Base-by-base conservation (phyloP, 2,329 filamentous ascomycete genomes). In the Teratosphaeria nubilosa region DNA sequence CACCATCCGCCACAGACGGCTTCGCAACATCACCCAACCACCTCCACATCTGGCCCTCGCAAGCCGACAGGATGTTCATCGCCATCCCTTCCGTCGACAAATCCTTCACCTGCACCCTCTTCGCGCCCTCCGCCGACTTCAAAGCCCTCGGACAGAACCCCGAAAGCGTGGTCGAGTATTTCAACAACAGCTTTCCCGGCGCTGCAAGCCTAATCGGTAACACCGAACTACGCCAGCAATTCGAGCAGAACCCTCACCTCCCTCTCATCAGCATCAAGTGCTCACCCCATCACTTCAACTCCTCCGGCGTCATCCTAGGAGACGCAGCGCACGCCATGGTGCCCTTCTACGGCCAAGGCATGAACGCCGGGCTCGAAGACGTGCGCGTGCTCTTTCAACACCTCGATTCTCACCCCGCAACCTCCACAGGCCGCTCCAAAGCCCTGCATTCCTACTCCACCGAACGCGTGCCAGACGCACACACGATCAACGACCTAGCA, bases 281-380 rank as follows among this genome's bases (percentile, higher is more conserved):
- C 76, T 82, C 82, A 20, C 94, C 94, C 0, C 89, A 97, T 74
- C 90, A 96, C 76, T 90, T 84, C 75, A 79, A 76, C 54, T 84
- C 84, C 25, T 87, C 85, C 0, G 90, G 82, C 32, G 90, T 95
- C 60, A 90, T 99, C 54, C 72, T 99, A 37, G 94, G 94, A 59
- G 94, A 99, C 70, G 91, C 94, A 7, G 91, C 94, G 0, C 94
- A 99, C 72, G 94, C 95, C 58, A 96, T 99, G 86, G 91, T 99
- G 0, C 94, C 94, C 0, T 99, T 99, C 74, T 99, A 97, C 72
- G 94, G 94, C 0, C 94, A 99, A 73, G 94, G 94, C 41, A 95
- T 99, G 86, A 99, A 99, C 69, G 88, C 94, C 0, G 94, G 94
- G 0, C 83, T 99, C 50, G 94, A 99, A 75, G 92, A 96, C 67